Evolutionary conservation across 176 grass and related monocot genomes (phyloP), one percentile per base, ranked within the genome.

Genomic region (Carex scoparia): DNA sequence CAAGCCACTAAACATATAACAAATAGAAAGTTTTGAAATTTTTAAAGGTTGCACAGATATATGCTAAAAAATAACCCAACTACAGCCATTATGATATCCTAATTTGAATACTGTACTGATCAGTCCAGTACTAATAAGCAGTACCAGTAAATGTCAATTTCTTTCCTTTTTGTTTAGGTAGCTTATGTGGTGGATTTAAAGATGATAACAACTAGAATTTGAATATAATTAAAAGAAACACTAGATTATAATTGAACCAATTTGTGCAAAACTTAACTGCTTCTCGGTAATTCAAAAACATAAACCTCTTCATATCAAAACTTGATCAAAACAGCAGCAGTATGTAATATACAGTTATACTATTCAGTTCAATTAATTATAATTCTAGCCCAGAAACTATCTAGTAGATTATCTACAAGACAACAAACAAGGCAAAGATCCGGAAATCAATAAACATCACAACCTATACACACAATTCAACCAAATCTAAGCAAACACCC

Each of bases 71-170:
- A 28, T 53, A 49, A 28, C n/a, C 28, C 37, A n/a, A 70, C 5
- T 44, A 18, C 40, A 73, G 42, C 44, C 42, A 27, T 1, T 49
- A 51, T 30, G 64, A 66, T 35, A 66, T 12, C 63, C 71, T 38
- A 7, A n/a, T 18, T 44, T n/a, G 35, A 42, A 16, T n/a, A 69
- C 35, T 69, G 15, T 42, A 16, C 13, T 69, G 33, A 69, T 69
- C 33, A 69, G 14, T 32, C 13, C 64, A 66, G 11, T 35, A 35
- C 11, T 35, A 42, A 15, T 9, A 44, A 42, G 67, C 37, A 35
- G 46, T 74, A 75, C 46, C 71, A 75, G 71, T 75, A 53, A 75
- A 28, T 54, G 19, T 54, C 71, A 75, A 30, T 46, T 46, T 46
- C 10, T 28, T 71, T 44, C 38, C 16, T 5, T n/a, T 16, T 71